Evolutionary conservation across 129 eudicot genomes (phyloP).

Genomic region (Artemisia argyi): DNA sequence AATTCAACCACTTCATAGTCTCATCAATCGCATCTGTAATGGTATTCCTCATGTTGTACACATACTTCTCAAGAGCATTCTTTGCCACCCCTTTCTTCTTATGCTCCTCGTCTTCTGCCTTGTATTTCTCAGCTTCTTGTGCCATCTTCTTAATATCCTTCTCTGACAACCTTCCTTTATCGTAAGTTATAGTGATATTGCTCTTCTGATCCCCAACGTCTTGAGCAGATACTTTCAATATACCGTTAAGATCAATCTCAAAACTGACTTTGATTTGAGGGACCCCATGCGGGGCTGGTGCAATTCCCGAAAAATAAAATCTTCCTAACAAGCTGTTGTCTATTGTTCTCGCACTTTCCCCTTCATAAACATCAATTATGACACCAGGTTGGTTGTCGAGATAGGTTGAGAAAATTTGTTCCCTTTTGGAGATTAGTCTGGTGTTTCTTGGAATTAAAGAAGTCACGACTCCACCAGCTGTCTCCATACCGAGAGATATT

Average conservation of each 20-base stretch:
- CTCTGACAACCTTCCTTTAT: conserved; percentile 47
- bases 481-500: conserved; percentile 45
- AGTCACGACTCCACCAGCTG: conserved; percentile 45
- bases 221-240: conserved; percentile 48
- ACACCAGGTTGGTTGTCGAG: conserved; percentile 48
- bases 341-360: conserved; percentile 36
- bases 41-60: conserved; percentile 47
- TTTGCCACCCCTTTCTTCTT: conserved; percentile 46
- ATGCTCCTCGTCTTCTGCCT: conserved; percentile 44
- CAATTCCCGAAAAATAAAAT: conserved; percentile 41
- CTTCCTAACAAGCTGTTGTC: conserved; percentile 48
- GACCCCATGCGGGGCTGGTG: conserved; percentile 47
- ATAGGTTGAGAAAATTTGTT: conserved; percentile 43
- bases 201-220: conserved; percentile 48
- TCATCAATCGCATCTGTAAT: background rate
- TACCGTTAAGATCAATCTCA: conserved; percentile 46
- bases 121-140: conserved; percentile 47
- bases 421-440: conserved; percentile 40
- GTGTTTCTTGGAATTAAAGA: conserved; percentile 50
- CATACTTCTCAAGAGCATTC: conserved; percentile 44
- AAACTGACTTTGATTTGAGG: conserved; percentile 52
- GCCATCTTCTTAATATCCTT: conserved; percentile 56
- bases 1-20: background rate
- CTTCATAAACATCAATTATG: conserved; percentile 46
- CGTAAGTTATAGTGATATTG: conserved; percentile 46